These are phyloP conservation scores for Mycothermus thermophilus DNA, from an alignment of 495 filamentous ascomycete species.

Conservation along the genomic window DNA sequence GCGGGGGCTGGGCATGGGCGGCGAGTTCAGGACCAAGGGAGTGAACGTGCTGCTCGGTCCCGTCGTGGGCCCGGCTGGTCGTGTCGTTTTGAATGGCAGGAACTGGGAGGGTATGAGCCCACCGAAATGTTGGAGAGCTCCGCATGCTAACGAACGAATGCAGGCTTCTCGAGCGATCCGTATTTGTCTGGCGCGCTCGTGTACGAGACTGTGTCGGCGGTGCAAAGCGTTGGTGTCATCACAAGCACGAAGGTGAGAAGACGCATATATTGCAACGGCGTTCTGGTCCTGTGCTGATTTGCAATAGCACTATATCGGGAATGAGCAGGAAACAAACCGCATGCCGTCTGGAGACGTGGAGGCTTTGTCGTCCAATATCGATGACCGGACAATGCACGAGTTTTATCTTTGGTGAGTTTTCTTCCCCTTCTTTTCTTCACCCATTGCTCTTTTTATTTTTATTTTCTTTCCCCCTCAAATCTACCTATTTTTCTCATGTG, in stretches of 20 bases:
- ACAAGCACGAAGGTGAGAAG: conserved; percentile 39
- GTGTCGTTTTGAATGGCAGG: conserved; percentile 37
- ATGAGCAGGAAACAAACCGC: conserved; percentile 54
- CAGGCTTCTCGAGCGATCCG: conserved; percentile 36
- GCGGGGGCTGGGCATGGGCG: conserved; percentile 39
- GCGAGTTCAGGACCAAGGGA: conserved; percentile 46
- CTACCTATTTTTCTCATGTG: conserved; percentile 15
- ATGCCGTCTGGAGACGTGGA: conserved; percentile 32
- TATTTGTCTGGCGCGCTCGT: conserved; percentile 36
- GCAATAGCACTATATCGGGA: conserved; percentile 44
- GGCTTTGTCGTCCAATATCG: conserved; percentile 46
- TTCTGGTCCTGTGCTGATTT: too few species aligned
- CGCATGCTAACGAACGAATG: neutral
- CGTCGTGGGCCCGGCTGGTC: conserved; percentile 44
- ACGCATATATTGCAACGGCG: too few species aligned
- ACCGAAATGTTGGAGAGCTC: conserved; percentile 6
- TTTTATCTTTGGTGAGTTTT: conserved; percentile 50
- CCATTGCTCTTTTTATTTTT: too few species aligned
- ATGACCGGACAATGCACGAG: conserved; percentile 57
- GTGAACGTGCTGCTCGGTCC: conserved; percentile 55
- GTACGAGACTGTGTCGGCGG: conserved; percentile 31
- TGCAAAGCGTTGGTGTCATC: conserved; percentile 40
- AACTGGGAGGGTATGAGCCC: conserved; percentile 37
- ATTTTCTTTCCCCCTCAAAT: too few species aligned
- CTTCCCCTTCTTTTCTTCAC: too few species aligned